Percentiles rank a stretch among this genome's conserved stretches.
phyloP scores from a whole-genome alignment of 495 filamentous ascomycete species.

The Talaromyces adpressus region DNA sequence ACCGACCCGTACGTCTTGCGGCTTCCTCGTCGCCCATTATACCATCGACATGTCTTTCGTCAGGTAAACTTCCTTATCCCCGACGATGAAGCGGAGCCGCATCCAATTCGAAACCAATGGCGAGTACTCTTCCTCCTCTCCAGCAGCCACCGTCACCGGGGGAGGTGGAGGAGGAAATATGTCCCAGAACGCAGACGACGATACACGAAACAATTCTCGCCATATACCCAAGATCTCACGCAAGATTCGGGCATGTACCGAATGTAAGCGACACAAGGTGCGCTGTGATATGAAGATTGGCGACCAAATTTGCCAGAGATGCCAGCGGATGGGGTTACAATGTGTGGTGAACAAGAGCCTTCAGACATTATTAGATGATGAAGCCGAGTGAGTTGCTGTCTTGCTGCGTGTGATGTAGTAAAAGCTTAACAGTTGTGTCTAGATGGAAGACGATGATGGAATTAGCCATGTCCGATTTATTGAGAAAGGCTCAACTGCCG shows the following conservation, averaged over 20 bases:
- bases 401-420: not conserved
- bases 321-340: conserved; percentile 42
- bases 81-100: conserved; percentile 40
- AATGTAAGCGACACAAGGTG: conserved; percentile 49
- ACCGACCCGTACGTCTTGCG: not conserved
- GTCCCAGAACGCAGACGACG: conserved; percentile 19
- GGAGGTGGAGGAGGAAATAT: conserved; percentile 14
- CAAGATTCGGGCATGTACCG: conserved; percentile 48
- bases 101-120: conserved; percentile 38
- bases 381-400: conserved; percentile 30
- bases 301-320: conserved; percentile 39
- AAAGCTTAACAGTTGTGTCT: not conserved
- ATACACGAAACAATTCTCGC: conserved; percentile 17
- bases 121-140: conserved; percentile 32
- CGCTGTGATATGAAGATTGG: conserved; percentile 44
- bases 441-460: conserved; percentile 43
- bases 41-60: conserved; percentile 9
- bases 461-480: conserved; percentile 38
- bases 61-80: not conserved
- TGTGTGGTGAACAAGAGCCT: conserved; percentile 51
- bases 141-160: conserved; percentile 15
- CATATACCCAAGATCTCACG: conserved; percentile 50
- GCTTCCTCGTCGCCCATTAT: conserved; percentile 6
- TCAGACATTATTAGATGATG: conserved; percentile 46
- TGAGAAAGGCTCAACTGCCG: conserved; percentile 37